These are phyloP conservation scores for Neofusicoccum kwambonambiense DNA, from an alignment of 2,329 filamentous ascomycete genomes.

Conservation along the genomic window DNA sequence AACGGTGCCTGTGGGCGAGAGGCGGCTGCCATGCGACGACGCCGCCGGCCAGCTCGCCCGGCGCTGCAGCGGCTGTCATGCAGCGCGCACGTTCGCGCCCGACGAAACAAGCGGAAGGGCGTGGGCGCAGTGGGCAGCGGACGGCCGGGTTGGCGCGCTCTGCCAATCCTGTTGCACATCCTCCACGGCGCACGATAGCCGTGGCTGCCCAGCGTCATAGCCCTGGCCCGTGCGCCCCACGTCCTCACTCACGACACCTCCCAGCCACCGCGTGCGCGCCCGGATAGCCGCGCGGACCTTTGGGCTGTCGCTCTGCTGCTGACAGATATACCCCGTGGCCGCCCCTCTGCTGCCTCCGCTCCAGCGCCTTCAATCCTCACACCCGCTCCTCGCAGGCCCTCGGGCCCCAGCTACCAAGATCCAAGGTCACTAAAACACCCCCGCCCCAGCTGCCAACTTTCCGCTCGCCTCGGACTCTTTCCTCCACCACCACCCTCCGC, in stretches of 20 bases:
- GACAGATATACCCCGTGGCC: not conserved
- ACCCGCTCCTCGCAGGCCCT: not conserved
- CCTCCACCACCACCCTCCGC: not conserved
- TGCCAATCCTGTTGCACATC: constrained; percentile 15
- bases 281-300: not conserved
- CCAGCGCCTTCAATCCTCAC: not conserved
- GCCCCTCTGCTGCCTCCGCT: not conserved
- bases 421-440: not conserved
- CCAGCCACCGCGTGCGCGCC: not conserved
- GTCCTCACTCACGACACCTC: not conserved
- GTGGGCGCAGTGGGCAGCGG: constrained; percentile 10
- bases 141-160: not conserved
- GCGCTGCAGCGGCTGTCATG: not conserved
- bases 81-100: constrained; percentile 9
- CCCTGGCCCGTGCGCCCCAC: not conserved
- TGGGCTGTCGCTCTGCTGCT: not conserved
- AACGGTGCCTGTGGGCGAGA: not conserved
- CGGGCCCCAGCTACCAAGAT: not conserved
- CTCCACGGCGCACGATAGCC: not conserved
- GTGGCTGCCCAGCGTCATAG: constrained; percentile 8
- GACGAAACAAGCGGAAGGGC: not conserved
- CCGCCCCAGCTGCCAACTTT: constrained; percentile 9
- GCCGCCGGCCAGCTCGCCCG: not conserved
- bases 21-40: not conserved
- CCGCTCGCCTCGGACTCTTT: not conserved